Evolutionary conservation across 768 basidiomycete species (phyloP).

Genomic region (Candolleomyces eurysporus): DNA sequence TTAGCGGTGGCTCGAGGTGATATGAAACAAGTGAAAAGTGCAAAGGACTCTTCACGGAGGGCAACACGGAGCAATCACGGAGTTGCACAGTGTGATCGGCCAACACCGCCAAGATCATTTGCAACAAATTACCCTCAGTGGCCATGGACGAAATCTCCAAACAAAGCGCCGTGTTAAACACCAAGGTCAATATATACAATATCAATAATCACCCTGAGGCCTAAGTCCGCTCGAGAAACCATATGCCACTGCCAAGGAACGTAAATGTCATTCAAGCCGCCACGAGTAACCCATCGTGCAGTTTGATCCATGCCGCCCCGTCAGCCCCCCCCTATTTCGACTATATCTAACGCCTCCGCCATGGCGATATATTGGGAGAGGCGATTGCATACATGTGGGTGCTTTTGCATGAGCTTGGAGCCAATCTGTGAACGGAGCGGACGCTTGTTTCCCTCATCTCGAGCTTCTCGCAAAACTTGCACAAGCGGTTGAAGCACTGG

Average conservation of each 20-base stretch:
- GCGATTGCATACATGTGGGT: conserved; percentile 30
- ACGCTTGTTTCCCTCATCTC: conserved; percentile 24
- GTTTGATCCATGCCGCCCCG: conserved; percentile 36
- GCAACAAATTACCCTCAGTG: too few species aligned
- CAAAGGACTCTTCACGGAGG: too few species aligned
- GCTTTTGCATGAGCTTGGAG: conserved; percentile 23
- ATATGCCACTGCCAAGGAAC: background rate
- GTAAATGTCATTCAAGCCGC: background rate
- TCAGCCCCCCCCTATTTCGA: conserved; percentile 40
- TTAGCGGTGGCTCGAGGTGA: background rate
- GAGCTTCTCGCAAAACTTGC: conserved; percentile 5
- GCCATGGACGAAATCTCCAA: too few species aligned
- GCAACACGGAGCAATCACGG: too few species aligned
- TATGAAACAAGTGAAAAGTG: too few species aligned
- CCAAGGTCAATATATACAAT: too few species aligned
- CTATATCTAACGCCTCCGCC: conserved; percentile 36
- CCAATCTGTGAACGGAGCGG: conserved; percentile 38
- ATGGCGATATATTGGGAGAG: conserved; percentile 40
- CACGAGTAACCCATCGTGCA: conserved; percentile 8
- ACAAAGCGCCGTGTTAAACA: too few species aligned
- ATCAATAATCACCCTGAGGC: too few species aligned
- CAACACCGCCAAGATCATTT: too few species aligned
- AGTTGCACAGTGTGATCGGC: too few species aligned
- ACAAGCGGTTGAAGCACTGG: conserved; percentile 9
- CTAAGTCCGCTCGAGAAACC: too few species aligned